Base-by-base conservation (phyloP, 129 eudicot species). In the Oenanthe sinensis region DNA sequence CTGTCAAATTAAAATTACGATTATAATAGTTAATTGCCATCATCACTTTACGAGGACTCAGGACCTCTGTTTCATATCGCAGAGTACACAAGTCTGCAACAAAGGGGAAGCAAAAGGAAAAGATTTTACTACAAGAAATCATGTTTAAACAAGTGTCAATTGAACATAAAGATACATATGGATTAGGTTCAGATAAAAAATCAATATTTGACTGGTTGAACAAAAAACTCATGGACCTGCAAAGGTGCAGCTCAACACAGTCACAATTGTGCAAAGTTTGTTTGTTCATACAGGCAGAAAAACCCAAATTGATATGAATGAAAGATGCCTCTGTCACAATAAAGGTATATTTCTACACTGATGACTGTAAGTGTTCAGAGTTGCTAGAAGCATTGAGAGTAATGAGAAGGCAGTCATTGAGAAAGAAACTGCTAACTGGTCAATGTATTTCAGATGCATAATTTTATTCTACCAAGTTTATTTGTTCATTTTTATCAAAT, bases 11-110 rank as follows among this genome's bases (percentile, higher is more conserved):
- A 83, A 95, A 95, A 72, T 86, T 84, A 16, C 91, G 93, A 43
- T 86, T 81, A 71, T 95, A 86, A 69, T 78, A 84, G 65, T 82
- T 80, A 87, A 95, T 79, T n/a, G 91, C 94, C 70, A 84, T 76
- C 99, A 95, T 95, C 88, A 95, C 85, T 82, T 79, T 83, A 67
- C 88, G 85, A 47, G 99, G 99, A 72, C 83, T 95, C 72, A 86
- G 69, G 67, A 89, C 88, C 70, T 80, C 80, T 60, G 83, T 84
- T 82, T 58, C 84, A 74, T 88, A 79, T 76, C 83, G 89, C 37
- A 83, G 82, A 15, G 83, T 71, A 74, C 91, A 84, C 67, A 95
- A 45, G 75, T 90, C 99, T 95, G 85, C 87, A 86, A 43, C 16
- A 72, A 42, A 14, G 72, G 22, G 50, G 28, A 42, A 42, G 42